These are phyloP conservation scores for Eimeria brunetti DNA, from an alignment of 169 alveolate genomes.

Conservation along the genomic window DNA sequence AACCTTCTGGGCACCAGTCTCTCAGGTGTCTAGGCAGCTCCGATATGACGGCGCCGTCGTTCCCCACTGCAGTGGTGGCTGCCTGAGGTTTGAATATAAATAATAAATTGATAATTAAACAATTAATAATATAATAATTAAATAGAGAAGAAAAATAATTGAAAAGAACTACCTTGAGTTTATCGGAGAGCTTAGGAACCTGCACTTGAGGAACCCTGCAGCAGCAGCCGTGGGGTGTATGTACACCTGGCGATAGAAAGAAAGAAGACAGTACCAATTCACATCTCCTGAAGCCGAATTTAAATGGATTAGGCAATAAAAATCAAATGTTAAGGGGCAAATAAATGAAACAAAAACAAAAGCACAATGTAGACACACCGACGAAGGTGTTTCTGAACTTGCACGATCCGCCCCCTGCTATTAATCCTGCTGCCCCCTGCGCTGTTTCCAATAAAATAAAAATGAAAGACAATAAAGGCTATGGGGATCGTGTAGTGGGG, in stretches of 20 bases:
- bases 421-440: slow-evolving; percentile 71
- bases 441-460: background rate
- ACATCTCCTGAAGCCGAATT: background rate
- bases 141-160: background rate
- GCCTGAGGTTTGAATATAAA: background rate
- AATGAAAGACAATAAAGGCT: background rate
- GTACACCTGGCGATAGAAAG: background rate
- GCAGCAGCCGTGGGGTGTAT: background rate
- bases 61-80: background rate
- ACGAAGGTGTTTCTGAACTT: slow-evolving; percentile 26
- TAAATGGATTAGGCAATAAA: background rate
- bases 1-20: slow-evolving; percentile 75
- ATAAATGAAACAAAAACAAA: background rate
- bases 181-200: background rate
- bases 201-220: slow-evolving; percentile 5
- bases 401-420: slow-evolving; percentile 73
- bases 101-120: background rate
- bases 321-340: background rate
- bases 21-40: slow-evolving; percentile 51
- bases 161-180: background rate
- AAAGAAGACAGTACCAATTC: background rate
- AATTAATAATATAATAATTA: background rate
- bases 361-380: background rate
- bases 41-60: background rate
- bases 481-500: background rate